phyloP scores from a whole-genome alignment of 1,284 basidiomycete species.

The Leccinum colubrinum region DNA sequence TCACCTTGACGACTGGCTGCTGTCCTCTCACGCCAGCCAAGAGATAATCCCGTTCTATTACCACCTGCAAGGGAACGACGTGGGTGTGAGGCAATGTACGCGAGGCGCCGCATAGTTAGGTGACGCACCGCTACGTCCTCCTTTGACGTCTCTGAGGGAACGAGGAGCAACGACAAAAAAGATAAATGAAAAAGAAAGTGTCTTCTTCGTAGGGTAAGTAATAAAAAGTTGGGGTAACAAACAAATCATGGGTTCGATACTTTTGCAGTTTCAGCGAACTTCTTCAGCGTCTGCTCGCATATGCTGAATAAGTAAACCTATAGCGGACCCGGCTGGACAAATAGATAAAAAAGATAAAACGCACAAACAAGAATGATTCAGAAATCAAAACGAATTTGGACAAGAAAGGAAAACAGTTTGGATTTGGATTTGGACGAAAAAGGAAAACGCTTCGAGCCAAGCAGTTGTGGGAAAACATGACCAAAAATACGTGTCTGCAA shows the following conservation, averaged over 20 bases:
- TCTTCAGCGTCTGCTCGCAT: slow-evolving; percentile 69
- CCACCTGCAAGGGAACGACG: slow-evolving; percentile 50
- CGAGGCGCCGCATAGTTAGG: background rate
- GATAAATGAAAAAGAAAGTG: background rate
- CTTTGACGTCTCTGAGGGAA: slow-evolving; percentile 66
- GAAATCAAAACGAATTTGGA: no score
- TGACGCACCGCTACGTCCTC: slow-evolving; percentile 65
- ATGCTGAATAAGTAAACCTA: slow-evolving; percentile 68
- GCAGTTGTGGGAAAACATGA: no score
- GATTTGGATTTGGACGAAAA: no score
- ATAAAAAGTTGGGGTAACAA: background rate
- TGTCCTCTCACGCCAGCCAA: slow-evolving; percentile 69
- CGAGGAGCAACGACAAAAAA: slow-evolving; percentile 41
- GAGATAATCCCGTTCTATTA: slow-evolving; percentile 66
- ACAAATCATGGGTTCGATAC: slow-evolving; percentile 30
- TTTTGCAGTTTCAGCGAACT: slow-evolving; percentile 52
- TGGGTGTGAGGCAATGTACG: slow-evolving; percentile 7
- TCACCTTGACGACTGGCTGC: slow-evolving; percentile 67
- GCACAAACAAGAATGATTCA: no score
- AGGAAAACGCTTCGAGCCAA: no score
- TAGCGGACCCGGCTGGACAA: no score
- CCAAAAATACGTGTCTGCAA: no score
- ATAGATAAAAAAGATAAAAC: no score
- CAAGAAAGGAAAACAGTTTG: no score
- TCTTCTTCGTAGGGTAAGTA: slow-evolving; percentile 17